Evolutionary conservation across 306 rosid genomes (phyloP).

Genomic region (Castanea crenata): DNA sequence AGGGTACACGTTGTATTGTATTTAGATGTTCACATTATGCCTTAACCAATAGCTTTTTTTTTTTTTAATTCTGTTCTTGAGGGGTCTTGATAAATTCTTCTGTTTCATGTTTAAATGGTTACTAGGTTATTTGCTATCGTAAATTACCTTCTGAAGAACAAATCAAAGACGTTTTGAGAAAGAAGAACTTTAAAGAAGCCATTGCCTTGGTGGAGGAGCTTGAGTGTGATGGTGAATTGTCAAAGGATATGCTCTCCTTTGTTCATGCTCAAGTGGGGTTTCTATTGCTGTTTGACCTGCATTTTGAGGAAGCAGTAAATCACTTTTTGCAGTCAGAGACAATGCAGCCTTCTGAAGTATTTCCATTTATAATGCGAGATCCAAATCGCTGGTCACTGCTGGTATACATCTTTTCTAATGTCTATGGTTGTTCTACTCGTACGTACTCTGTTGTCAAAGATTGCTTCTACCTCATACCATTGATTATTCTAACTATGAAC

Average conservation of each 20-base stretch:
- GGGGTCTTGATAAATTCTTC: conserved; percentile 3
- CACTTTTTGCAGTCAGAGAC: conserved; percentile 89
- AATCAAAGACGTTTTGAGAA: conserved; percentile 84
- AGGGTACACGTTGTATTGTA: background rate
- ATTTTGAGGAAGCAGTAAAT: conserved; percentile 92
- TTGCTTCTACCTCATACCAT: conserved; percentile 5
- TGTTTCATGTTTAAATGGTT: conserved; percentile 24
- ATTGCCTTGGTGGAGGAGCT: conserved; percentile 89
- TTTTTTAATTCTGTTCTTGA: background rate
- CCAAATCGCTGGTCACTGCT: conserved; percentile 98
- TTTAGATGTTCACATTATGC: background rate
- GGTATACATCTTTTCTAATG: conserved; percentile 43
- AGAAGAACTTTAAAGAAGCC: conserved; percentile 83
- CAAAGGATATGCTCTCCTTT: conserved; percentile 83
- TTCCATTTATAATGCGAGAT: conserved; percentile 93
- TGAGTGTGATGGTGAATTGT: conserved; percentile 81
- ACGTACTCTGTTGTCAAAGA: background rate
- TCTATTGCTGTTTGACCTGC: conserved; percentile 93
- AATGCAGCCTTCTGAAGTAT: conserved; percentile 95
- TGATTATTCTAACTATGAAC: conserved; percentile 13
- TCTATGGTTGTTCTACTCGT: conserved; percentile 12
- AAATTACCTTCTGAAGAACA: conserved; percentile 86
- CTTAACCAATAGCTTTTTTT: background rate
- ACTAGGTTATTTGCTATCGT: conserved; percentile 77
- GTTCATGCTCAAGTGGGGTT: conserved; percentile 99